Base-by-base conservation (phyloP, 495 filamentous ascomycete genomes). In the Tuber indicum region DNA sequence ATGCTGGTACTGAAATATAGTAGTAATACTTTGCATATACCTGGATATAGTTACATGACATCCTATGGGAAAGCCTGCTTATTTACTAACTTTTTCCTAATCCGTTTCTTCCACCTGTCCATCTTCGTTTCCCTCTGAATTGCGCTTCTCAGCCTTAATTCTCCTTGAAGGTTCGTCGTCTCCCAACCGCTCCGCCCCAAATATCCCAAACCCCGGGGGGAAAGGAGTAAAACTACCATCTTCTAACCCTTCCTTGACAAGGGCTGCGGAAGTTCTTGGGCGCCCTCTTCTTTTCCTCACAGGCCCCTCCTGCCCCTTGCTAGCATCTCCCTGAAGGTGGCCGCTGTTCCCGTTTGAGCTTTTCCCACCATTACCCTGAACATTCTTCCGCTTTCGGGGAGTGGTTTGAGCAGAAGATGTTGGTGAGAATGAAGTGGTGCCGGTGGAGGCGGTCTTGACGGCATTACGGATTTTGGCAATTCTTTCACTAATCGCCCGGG, bases 401-500 rank as follows among this genome's bases (percentile, higher is more conserved):
- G 78, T 80, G 2, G 58, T 66, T 66, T 66, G 26, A 26, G 12
- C 17, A 66, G 58, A 58, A 58, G 52, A 32, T 16, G n/a, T 16
- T 26, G 58, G 26, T 36, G 26, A 19, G 26, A 77, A 73, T 46
- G 78, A 74, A 1, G 62, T 36, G 0, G 77, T 71, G 23, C 70
- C 10, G 14, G n/a, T n/a, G 10, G 17, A 21, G 5, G 73, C 14
- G n/a, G 12, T 45, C 72, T 76, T 75, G 52, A 71, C n/a, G 3
- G 17, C 12, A 23, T 74, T 80, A 32, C 72, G 44, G 17, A 80
- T 75, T 41, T 47, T 79, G 6, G 42, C 36, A 26, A 80, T 80
- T 12, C 78, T 73, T 46, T 80, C 78, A 32, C 77, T 80, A 66
- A 80, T 80, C 46, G 78, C 78, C 45, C 78, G 77, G 39, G 77